A percentile compares a stretch with the other conserved stretches of the same genome.
Conservation (phyloP, 371 early-diverging fungal species). For the Dentiscutata heterogama region DNA sequence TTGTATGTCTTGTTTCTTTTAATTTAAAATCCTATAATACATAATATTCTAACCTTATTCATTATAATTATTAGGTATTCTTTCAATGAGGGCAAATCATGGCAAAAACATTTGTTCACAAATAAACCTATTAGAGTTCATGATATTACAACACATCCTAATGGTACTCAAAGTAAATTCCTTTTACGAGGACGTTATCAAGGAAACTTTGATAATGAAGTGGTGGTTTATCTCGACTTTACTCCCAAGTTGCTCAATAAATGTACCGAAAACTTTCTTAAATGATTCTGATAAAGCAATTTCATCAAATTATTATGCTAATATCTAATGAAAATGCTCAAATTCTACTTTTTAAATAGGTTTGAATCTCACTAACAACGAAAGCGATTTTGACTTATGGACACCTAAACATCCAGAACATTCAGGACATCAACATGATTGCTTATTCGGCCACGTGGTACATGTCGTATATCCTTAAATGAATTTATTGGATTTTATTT, state of each 20-base stretch:
- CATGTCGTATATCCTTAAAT: background rate
- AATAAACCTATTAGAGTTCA: constrained; percentile 64
- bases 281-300: too few relatives aligned
- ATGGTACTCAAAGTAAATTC: constrained; percentile 78
- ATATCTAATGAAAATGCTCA: constrained; percentile 26
- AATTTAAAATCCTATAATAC: constrained; percentile 46
- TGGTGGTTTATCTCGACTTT: constrained; percentile 83
- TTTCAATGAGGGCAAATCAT: constrained; percentile 72
- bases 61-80: constrained; percentile 52
- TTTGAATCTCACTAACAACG: too few relatives aligned
- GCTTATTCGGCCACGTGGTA: constrained; percentile 79
- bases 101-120: constrained; percentile 66
- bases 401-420: constrained; percentile 65
- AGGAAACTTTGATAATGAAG: constrained; percentile 53
- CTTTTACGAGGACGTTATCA: constrained; percentile 69
- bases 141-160: constrained; percentile 78
- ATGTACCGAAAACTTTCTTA: constrained; percentile 56
- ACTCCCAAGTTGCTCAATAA: constrained; percentile 68
- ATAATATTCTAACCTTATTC: constrained; percentile 33
- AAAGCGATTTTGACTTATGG: constrained; percentile 85
- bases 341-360: constrained; percentile 50
- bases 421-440: constrained; percentile 60
- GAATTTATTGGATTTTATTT: constrained; percentile 14
- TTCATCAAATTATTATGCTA: background rate
- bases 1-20: constrained; percentile 52